phyloP scores from a whole-genome alignment of 257 asterid species.

The Plantago major region DNA sequence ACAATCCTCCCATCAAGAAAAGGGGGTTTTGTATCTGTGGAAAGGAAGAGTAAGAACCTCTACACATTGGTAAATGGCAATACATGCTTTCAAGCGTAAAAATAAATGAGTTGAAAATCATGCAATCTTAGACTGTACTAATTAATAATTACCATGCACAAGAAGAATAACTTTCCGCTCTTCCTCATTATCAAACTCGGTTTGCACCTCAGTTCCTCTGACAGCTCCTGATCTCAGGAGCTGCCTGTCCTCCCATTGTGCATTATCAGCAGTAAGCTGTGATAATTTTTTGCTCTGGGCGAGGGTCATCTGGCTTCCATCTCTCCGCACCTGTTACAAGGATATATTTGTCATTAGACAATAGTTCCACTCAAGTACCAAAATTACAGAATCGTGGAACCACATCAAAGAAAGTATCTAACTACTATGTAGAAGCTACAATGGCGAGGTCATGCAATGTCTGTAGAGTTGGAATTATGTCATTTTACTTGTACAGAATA shows the following conservation, averaged over 20 bases:
- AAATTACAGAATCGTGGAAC: not conserved
- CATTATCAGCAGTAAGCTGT: conserved; percentile 97
- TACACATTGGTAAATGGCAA: conserved; percentile 2
- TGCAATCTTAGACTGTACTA: conserved; percentile 11
- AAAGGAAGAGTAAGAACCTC: conserved; percentile 23
- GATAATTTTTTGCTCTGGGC: conserved; percentile 92
- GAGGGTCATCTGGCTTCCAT: conserved; percentile 95
- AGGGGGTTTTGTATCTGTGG: conserved; percentile 93
- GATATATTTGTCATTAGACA: not conserved
- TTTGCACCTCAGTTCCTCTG: conserved; percentile 89
- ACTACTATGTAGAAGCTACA: conserved; percentile 11
- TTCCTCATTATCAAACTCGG: conserved; percentile 95
- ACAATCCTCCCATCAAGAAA: conserved; percentile 97
- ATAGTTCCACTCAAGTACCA: not conserved
- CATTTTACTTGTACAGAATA: no score
- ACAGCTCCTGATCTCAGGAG: conserved; percentile 98
- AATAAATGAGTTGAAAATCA: not conserved
- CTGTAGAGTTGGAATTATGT: no score
- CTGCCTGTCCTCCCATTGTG: conserved; percentile 99
- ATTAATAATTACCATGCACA: conserved; percentile 66
- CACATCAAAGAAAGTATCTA: not conserved
- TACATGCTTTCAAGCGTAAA: conserved; percentile 14
- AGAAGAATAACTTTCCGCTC: conserved; percentile 92
- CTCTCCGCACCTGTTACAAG: conserved; percentile 60
- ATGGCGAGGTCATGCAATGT: not conserved